Evolutionary conservation across 345 rosid genomes (phyloP).

Genomic region (Gossypioides kirkii): DNA sequence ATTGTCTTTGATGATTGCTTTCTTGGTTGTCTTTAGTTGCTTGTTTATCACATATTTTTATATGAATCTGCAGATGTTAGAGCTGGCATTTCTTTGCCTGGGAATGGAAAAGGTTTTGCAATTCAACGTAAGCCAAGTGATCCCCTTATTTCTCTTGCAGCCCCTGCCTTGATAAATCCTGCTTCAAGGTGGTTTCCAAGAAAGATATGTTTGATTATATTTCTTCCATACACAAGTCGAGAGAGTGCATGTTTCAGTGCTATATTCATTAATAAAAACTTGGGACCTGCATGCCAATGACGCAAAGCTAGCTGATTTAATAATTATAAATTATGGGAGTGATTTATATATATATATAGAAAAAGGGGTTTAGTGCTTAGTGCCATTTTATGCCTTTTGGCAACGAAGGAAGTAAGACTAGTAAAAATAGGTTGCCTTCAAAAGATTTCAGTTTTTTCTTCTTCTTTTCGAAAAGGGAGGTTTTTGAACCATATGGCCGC

Average conservation of each 20-base stretch:
- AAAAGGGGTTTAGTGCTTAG: background rate
- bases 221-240: background rate
- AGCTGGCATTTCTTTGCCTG: conserved; percentile 26
- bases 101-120: conserved; percentile 29
- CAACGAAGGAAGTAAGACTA: background rate
- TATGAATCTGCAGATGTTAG: conserved; percentile 35
- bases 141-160: conserved; percentile 36
- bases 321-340: too few species aligned
- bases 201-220: conserved; percentile 13
- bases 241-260: background rate
- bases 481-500: too few species aligned
- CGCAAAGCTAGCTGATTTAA: background rate
- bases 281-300: background rate
- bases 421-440: background rate
- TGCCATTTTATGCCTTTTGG: background rate
- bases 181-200: conserved; percentile 45
- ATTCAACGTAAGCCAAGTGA: conserved; percentile 28
- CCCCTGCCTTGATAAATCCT: conserved; percentile 18
- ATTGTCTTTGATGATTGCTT: conserved; percentile 15
- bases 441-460: background rate
- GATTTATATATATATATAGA: too few species aligned
- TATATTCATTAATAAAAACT: background rate
- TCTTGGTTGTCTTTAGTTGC: conserved; percentile 11
- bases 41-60: conserved; percentile 14
- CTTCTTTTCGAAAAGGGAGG: too few species aligned